A percentile compares a stretch with the other conserved stretches of the same genome.
Conservation (phyloP, 169 alveolate species). For the Cryptosporidium parvum region DNA sequence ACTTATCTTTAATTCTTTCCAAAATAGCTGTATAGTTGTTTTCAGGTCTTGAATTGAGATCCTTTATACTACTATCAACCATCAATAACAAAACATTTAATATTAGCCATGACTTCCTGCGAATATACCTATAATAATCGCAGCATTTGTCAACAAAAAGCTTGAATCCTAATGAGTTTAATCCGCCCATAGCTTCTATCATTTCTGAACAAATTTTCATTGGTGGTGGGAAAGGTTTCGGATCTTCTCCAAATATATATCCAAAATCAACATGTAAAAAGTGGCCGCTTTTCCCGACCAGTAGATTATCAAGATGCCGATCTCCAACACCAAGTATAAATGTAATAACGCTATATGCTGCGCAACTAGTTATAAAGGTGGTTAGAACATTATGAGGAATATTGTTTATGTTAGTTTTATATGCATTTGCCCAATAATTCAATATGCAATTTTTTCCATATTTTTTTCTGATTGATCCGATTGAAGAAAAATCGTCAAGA, state of each 20-base stretch:
- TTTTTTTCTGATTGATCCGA: conserved; percentile 75
- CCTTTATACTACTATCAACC: conserved; percentile 94
- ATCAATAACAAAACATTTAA: conserved; percentile 89
- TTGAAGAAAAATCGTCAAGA: conserved; percentile 79
- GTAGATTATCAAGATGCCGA: conserved; percentile 97
- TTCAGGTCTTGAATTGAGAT: conserved; percentile 83
- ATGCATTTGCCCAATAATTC: conserved; percentile 72
- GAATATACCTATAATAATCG: conserved; percentile 83
- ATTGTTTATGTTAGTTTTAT: conserved; percentile 39
- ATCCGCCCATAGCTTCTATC: conserved; percentile 95
- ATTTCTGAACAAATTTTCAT: conserved; percentile 92
- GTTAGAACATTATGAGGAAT: conserved; percentile 77
- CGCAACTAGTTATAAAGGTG: conserved; percentile 94
- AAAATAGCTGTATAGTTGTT: conserved; percentile 68
- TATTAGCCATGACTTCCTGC: conserved; percentile 89
- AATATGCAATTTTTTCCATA: conserved; percentile 78
- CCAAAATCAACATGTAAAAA: conserved; percentile 99
- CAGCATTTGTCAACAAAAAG: conserved; percentile 84
- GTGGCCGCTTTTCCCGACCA: conserved; percentile 92
- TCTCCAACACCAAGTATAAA: conserved; percentile 99
- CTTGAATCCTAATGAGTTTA: conserved; percentile 88
- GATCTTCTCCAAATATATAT: conserved; percentile 94
- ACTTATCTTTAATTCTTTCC: conserved; percentile 86
- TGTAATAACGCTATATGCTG: conserved; percentile 97
- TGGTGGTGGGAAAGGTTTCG: conserved; percentile 93